Conservation (phyloP, 345 rosid species). For the Cardamine resedifolia region DNA sequence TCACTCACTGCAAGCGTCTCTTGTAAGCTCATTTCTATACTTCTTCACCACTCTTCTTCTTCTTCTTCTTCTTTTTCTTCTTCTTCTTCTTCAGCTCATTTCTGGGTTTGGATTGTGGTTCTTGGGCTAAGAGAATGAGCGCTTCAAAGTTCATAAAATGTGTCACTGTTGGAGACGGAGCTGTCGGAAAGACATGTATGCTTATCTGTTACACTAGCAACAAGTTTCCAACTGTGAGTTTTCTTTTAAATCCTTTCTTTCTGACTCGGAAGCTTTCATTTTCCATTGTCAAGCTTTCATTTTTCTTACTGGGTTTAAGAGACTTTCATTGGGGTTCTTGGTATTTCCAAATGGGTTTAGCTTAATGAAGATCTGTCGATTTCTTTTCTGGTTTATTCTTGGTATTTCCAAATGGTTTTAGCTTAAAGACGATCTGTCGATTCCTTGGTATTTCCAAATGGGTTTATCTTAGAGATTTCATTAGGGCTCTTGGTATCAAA, state of each 20-base stretch:
- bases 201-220: slow-evolving; percentile 98
- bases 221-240: slow-evolving; percentile 94
- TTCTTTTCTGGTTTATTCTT: slow-evolving; percentile 1
- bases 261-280: not conserved
- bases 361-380: not conserved
- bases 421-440: too few relatives aligned
- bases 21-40: slow-evolving; percentile 21
- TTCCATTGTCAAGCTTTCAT: not conserved
- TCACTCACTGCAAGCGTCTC: slow-evolving; percentile 24
- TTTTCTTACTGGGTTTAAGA: slow-evolving; percentile 24
- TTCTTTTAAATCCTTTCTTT: not conserved
- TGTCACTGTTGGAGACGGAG: slow-evolving; percentile 99
- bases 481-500: too few relatives aligned
- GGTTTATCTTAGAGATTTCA: too few relatives aligned
- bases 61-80: slow-evolving; percentile 16
- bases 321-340: slow-evolving; percentile 21
- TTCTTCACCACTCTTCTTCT: slow-evolving; percentile 27
- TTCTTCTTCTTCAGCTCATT: not conserved
- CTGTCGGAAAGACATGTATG: slow-evolving; percentile 99
- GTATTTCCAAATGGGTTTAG: not conserved
- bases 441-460: too few relatives aligned
- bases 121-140: slow-evolving; percentile 54
- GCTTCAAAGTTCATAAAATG: slow-evolving; percentile 98
- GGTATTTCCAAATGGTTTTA: too few relatives aligned
- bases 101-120: slow-evolving; percentile 18